phyloP scores from a whole-genome alignment of 2,329 filamentous ascomycete species.

The Sarocladium brachiariae region DNA sequence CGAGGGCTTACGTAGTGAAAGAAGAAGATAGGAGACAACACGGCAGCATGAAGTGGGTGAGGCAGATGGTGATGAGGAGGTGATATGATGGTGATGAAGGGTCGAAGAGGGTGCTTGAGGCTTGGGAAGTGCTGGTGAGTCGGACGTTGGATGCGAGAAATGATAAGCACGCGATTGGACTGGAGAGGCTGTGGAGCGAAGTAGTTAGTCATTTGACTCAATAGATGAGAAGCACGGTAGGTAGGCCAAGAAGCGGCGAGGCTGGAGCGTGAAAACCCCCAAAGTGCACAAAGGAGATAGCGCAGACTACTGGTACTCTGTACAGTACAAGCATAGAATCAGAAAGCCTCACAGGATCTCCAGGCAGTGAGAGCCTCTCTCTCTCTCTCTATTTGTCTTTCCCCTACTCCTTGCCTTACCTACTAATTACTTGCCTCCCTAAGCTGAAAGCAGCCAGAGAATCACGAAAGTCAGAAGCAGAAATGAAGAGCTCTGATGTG shows the following conservation, averaged over 20 bases:
- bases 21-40: neutral
- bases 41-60: neutral
- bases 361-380: too few relatives aligned
- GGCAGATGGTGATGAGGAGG: neutral
- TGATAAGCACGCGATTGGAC: neutral
- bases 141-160: neutral
- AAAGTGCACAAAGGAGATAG: neutral
- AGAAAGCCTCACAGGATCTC: too few relatives aligned
- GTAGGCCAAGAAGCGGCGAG: too few relatives aligned
- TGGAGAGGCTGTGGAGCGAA: neutral
- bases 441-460: neutral
- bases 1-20: neutral
- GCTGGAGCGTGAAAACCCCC: too few relatives aligned
- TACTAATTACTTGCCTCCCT: too few relatives aligned
- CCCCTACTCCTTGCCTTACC: too few relatives aligned
- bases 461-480: neutral
- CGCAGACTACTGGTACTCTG: too few relatives aligned
- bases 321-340: too few relatives aligned
- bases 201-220: slow-evolving; percentile 1
- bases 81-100: slow-evolving; percentile 1
- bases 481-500: slow-evolving; percentile 5
- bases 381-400: too few relatives aligned
- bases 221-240: too few relatives aligned
- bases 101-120: neutral
- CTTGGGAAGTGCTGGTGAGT: neutral